Evolutionary conservation across 331 rosid species (phyloP), one percentile per base, ranked within the genome.

Genomic region (Acacia pycnantha): DNA sequence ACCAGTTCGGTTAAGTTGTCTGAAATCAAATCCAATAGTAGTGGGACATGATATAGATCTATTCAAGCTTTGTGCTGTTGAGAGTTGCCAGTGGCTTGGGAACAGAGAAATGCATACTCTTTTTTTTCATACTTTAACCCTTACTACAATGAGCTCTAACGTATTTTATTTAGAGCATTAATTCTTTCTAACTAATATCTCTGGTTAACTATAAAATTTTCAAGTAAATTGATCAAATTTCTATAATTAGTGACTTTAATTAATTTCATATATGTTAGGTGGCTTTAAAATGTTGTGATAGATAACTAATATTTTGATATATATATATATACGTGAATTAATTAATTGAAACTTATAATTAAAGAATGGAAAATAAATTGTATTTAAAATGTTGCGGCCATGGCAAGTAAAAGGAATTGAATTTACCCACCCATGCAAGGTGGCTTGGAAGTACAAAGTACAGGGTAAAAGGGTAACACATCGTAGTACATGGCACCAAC

Each of bases 371-470:
- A 75, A 67, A 6, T 43, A 51, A 72, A 81, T 29, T 35, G 62
- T 46, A 44, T 24, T 18, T 10, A 58, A 15, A 37, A 4, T 54
- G 27, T 82, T 82, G 86, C 82, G 54, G 74, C 22, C 41, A 18
- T 70, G 51, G 2, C 22, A 86, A 86, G 86, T 76, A 83, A 86
- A 76, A 80, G 71, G 70, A 76, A 64, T 62, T 59, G 70, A 76
- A 70, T 62, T 75, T 26, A 70, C 77, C 77, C 29, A 33, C 37
- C 59, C 78, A 73, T 1, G 1, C 22, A 43, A 5, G 1, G 51
- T 5, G 31, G 43, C n/a, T 31, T 47, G 68, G 1, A 19, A 64
- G 86, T 79, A 69, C 84, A 78, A 22, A 27, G 44, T 58, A 58
- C 65, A 58, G 22, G 29, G 3, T 31, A 79, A 51, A 70, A 21